Evolutionary conservation across 768 basidiomycete species (phyloP), one percentile per base, ranked within the genome.

Genomic region (Leccinum subgranulosum): DNA sequence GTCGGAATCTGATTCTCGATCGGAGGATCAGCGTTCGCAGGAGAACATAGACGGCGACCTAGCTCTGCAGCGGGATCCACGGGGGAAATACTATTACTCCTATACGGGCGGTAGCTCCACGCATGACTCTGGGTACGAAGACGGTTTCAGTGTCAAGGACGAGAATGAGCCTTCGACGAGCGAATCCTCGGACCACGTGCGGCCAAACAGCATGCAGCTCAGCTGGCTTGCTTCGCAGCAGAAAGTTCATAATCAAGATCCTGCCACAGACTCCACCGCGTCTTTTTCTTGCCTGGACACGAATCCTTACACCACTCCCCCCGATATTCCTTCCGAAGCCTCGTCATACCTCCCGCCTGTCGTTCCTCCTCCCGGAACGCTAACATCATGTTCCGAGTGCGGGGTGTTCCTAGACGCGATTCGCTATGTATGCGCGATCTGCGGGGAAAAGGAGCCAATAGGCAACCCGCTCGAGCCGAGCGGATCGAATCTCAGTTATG

Each of bases 371-470:
- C 76, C 81, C 5, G 81, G 83, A 25, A 78, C 80, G 48, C 81
- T 90, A 17, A 92, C 93, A 1, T 82, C 84, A 50, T 98, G 95
- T 71, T 94, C 92, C 1, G 83, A 84, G 48, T 98, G 95, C 64
- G 88, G 88, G 14, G 71, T 79, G 0, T 66, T 85, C 6, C 76
- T 98, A 19, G 88, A 92, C 52, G 81, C 84, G n/a, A 84, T 96
- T 69, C 86, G 92, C 48, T 97, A 98, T 70, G 87, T 95, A 14
- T 98, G 95, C 66, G 81, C 87, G 4, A 88, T 86, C 23, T 96
- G 94, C 64, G 93, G 92, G 9, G 89, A 91, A 72, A 91, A 86
- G 69, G 73, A 79, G 49, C 82, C 88, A 6, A 65, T 69, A 5
- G 45, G 58, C 60, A 60, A 51, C 59, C 57, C 54, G 59, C 50